phyloP scores from a whole-genome alignment of 495 filamentous ascomycete genomes.

The Glutinoglossum americanum region DNA sequence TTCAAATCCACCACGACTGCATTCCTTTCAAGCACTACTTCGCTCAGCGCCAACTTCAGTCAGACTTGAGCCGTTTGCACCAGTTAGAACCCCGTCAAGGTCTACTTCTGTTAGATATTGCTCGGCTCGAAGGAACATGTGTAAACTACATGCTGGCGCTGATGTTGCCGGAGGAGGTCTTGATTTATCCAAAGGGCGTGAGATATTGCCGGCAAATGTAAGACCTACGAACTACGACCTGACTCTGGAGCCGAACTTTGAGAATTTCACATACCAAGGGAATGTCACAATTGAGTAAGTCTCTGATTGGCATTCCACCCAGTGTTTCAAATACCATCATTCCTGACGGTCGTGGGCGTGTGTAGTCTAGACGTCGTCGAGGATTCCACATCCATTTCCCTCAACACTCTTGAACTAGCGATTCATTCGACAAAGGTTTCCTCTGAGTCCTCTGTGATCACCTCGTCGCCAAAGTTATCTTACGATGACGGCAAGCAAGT shows the following conservation, averaged over 20 bases:
- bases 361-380: constrained; percentile 53
- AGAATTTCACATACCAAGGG: constrained; percentile 47
- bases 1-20: background rate
- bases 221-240: constrained; percentile 48
- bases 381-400: constrained; percentile 63
- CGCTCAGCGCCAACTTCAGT: background rate
- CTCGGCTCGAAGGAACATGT: constrained; percentile 23
- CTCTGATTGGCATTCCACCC: background rate
- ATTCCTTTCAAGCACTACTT: background rate
- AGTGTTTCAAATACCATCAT: background rate
- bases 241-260: constrained; percentile 50
- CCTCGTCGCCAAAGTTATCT: constrained; percentile 29
- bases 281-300: constrained; percentile 39
- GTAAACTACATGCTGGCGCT: constrained; percentile 21
- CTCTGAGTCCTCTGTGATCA: constrained; percentile 24
- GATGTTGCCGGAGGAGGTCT: constrained; percentile 23
- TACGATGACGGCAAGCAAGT: constrained; percentile 44
- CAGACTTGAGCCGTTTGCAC: background rate
- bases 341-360: constrained; percentile 1
- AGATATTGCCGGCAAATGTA: constrained; percentile 41
- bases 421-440: constrained; percentile 54
- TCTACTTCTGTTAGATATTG: constrained; percentile 3
- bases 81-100: background rate
- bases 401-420: constrained; percentile 73
- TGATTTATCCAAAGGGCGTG: constrained; percentile 27